Base-by-base conservation (phyloP, 2,329 filamentous ascomycete genomes). In the Fusarium piperis region DNA sequence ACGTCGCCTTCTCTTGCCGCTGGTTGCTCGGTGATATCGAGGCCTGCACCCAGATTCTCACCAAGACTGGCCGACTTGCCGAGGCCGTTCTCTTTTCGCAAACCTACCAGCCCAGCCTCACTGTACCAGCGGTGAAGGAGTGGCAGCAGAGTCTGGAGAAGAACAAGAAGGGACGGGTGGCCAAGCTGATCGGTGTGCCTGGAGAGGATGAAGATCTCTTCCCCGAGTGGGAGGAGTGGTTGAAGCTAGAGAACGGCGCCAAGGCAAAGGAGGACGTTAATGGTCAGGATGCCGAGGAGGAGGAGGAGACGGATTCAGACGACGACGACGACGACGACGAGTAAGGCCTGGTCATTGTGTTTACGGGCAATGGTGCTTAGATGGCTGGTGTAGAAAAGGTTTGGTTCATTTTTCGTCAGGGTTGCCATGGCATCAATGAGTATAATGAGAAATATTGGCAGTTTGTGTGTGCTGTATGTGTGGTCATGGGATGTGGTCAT, bases 61-160 rank as follows among this genome's bases (percentile, higher is more conserved):
- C 90, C 53, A 90, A 91, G 80, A 98, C 95, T 0, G 91, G 91
- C 73, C 89, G 96, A 51, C 83, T 91, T 36, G 92, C 95, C 0
- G 96, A 99, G 82, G 93, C 96, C 0, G 94, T 94, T 0, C 86
- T 99, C 30, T 97, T 98, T 80, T 90, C 94, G 6, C 95, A 98
- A 83, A 99, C 95, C 3, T 99, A 98, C 83, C 96, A 95, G 84
- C 96, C 96, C 1, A 95, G 92, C 70, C 81, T 91, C 30, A 89
- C 94, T 15, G 83, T 87, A 1, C 87, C 85, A 2, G 86, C 94
- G 1, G 94, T 93, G 6, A 86, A 86, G 66, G 83, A 89, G 68
- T 99, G 95, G 96, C 98, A 97, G 83, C 88, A 91, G 67, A 89
- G 85, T 33, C 82, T 99, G 55, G 95, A 98, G 80, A 93, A 94